Percentiles rank a stretch among this genome's conserved stretches.
Evolutionary conservation across 371 early-diverging fungal species (phyloP).

Genomic region (Mucor lusitanicus): DNA sequence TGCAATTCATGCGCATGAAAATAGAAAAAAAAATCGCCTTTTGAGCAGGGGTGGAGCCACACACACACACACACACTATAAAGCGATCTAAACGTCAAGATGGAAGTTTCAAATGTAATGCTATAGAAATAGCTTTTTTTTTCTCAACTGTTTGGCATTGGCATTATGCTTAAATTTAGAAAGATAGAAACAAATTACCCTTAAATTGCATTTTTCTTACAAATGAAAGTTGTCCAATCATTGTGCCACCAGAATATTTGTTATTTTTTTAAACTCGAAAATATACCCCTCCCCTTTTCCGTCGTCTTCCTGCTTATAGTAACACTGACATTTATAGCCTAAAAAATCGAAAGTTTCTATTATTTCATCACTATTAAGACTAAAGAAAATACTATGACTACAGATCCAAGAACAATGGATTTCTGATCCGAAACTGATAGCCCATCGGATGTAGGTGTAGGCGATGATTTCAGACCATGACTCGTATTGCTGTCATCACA

Average conservation of each 20-base stretch:
- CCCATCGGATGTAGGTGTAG: conserved; percentile 9
- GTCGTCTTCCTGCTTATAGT: not conserved
- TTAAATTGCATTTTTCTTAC: not conserved
- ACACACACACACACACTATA: too few species aligned
- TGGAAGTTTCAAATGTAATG: too few species aligned
- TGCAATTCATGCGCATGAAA: conserved; percentile 9
- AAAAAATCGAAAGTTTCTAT: not conserved
- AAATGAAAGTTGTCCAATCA: not conserved
- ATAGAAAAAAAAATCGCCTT: not conserved
- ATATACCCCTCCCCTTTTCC: not conserved
- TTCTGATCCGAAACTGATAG: not conserved
- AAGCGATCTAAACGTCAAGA: not conserved
- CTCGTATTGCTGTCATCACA: conserved; percentile 38
- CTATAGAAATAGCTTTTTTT: too few species aligned
- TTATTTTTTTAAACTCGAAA: not conserved
- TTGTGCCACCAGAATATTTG: not conserved
- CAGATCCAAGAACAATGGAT: not conserved
- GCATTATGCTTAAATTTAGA: not conserved
- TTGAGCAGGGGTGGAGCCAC: not conserved
- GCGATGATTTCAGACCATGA: conserved; percentile 19
- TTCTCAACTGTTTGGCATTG: not conserved
- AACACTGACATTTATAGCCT: too few species aligned
- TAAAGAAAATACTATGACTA: not conserved
- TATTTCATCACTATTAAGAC: not conserved
- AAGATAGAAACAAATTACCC: not conserved